Percentiles rank a stretch among this genome's conserved stretches.
phyloP scores from a whole-genome alignment of 2,329 filamentous ascomycete species.

The Elsinoe necatrix region DNA sequence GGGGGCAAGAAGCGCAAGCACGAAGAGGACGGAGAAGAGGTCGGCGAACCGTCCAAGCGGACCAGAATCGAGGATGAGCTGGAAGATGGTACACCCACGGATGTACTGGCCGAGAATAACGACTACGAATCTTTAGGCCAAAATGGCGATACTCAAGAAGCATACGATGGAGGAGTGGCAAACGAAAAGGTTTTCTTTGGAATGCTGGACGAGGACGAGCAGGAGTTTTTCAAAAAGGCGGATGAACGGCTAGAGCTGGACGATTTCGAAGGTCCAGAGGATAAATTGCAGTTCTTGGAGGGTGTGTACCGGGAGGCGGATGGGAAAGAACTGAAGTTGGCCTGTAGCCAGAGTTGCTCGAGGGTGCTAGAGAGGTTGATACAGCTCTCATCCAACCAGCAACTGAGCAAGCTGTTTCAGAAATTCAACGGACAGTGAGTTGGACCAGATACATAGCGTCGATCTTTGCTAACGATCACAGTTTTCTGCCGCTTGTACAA shows the following conservation, averaged over 20 bases:
- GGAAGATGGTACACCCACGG: neutral
- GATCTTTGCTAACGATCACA: slow-evolving; percentile 23
- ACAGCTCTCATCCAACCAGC: slow-evolving; percentile 63
- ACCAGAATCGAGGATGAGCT: neutral
- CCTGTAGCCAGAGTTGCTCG: slow-evolving; percentile 91
- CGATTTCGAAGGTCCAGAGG: slow-evolving; percentile 68
- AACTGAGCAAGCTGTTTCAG: slow-evolving; percentile 79
- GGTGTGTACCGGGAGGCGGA: slow-evolving; percentile 80
- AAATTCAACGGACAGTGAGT: slow-evolving; percentile 70
- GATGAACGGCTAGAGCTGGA: slow-evolving; percentile 86
- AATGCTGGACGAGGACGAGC: slow-evolving; percentile 83
- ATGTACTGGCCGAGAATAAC: slow-evolving; percentile 20
- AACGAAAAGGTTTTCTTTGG: slow-evolving; percentile 77
- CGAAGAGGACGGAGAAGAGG: slow-evolving; percentile 18
- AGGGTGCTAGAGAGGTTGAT: slow-evolving; percentile 87
- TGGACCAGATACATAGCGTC: neutral
- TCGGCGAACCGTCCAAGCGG: neutral
- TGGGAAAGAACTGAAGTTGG: slow-evolving; percentile 92
- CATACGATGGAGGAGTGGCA: slow-evolving; percentile 27
- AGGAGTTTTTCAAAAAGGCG: slow-evolving; percentile 87
- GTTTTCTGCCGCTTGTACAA: slow-evolving; percentile 78
- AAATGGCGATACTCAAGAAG: slow-evolving; percentile 24
- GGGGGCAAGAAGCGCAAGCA: slow-evolving; percentile 44
- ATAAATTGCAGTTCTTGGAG: slow-evolving; percentile 49
- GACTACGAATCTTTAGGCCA: slow-evolving; percentile 22